Evolutionary conservation across 2,329 filamentous ascomycete species (phyloP).

Genomic region (Talaromyces sp.): DNA sequence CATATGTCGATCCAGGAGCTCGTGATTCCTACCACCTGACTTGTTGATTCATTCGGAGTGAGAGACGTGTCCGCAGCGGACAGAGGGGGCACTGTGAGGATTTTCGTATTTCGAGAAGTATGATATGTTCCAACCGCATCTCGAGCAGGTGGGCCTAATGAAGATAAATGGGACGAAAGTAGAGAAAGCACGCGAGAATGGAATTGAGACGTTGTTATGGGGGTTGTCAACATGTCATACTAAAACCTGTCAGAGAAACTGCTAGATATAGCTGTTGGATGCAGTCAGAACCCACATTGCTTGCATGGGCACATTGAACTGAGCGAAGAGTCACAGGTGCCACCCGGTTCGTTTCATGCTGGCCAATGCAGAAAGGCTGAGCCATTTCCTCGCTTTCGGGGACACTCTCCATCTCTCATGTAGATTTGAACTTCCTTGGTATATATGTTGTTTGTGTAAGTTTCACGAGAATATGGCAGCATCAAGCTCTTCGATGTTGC

Average conservation of each 20-base stretch:
- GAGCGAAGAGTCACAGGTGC: slow-evolving; percentile 45
- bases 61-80: slow-evolving; percentile 53
- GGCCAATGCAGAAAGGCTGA: slow-evolving; percentile 55
- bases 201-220: slow-evolving; percentile 57
- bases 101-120: slow-evolving; percentile 35
- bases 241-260: slow-evolving; percentile 22
- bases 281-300: slow-evolving; percentile 41
- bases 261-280: background rate
- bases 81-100: slow-evolving; percentile 36
- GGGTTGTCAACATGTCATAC: slow-evolving; percentile 62
- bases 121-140: slow-evolving; percentile 33
- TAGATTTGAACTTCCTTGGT: background rate
- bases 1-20: slow-evolving; percentile 91
- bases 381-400: slow-evolving; percentile 27
- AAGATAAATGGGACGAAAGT: slow-evolving; percentile 47
- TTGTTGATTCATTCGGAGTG: slow-evolving; percentile 73
- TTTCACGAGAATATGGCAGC: background rate
- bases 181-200: slow-evolving; percentile 53
- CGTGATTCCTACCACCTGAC: slow-evolving; percentile 70
- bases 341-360: slow-evolving; percentile 53
- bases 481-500: background rate
- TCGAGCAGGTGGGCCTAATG: slow-evolving; percentile 30
- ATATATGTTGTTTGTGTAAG: background rate
- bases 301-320: slow-evolving; percentile 52
- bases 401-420: slow-evolving; percentile 24